Evolutionary conservation across 2,329 filamentous ascomycete species (phyloP).

Genomic region (Ambrosiella cleistominuta): DNA sequence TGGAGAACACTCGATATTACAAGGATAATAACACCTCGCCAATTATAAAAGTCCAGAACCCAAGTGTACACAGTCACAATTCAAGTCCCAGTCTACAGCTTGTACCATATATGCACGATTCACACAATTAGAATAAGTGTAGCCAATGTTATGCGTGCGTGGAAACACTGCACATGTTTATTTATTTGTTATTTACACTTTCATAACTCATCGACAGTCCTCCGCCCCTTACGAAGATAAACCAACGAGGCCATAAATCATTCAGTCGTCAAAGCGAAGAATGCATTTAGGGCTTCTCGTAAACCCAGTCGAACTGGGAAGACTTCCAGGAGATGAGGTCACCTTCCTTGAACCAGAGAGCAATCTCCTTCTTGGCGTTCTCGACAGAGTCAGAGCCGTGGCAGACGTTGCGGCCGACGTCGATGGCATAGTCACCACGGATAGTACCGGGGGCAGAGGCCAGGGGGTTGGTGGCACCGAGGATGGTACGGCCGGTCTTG

Average conservation of each 20-base stretch:
- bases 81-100: no score
- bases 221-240: neutral
- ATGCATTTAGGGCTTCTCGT: conserved; percentile 57
- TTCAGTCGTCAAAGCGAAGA: neutral
- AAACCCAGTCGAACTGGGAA: conserved; percentile 81
- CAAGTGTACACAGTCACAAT: no score
- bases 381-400: conserved; percentile 98
- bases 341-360: conserved; percentile 86
- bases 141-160: no score
- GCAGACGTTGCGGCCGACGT: conserved; percentile 89
- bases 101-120: no score
- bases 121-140: no score
- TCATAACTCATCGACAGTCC: neutral
- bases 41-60: no score
- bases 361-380: conserved; percentile 99
- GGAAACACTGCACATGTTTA: no score
- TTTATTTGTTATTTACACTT: conserved; percentile 2
- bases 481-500: conserved; percentile 91
- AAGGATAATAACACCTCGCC: no score
- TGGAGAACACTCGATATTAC: no score
- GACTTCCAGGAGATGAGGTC: conserved; percentile 77
- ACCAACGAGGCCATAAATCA: conserved; percentile 1
- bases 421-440: conserved; percentile 79
- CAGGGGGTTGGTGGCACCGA: conserved; percentile 97
- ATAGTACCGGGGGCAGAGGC: conserved; percentile 93